Percentiles rank a stretch among this genome's conserved stretches.
Conservation (phyloP, 306 rosid genomes). For the Citrullus colocynthis region DNA sequence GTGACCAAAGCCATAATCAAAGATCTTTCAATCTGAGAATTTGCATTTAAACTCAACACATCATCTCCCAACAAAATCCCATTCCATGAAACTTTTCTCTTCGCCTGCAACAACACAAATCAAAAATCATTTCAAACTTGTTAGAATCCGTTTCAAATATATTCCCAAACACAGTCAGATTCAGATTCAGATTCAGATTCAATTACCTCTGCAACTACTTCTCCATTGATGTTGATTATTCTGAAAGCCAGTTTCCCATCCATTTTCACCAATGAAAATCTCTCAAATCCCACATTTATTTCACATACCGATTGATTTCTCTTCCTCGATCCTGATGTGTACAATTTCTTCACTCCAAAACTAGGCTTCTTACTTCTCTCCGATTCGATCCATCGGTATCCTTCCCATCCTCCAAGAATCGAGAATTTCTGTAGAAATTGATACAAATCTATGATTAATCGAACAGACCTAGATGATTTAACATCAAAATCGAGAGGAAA, state of each 20-base stretch:
- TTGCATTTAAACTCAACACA: slow-evolving; percentile 47
- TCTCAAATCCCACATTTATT: slow-evolving; percentile 38
- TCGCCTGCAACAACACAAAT: slow-evolving; percentile 31
- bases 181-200: background rate
- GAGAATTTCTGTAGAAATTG: slow-evolving; percentile 33
- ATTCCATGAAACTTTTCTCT: slow-evolving; percentile 31
- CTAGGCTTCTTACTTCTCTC: slow-evolving; percentile 22
- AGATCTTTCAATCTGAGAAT: slow-evolving; percentile 35
- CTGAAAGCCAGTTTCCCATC: slow-evolving; percentile 31
- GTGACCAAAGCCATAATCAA: slow-evolving; percentile 50
- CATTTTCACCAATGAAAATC: slow-evolving; percentile 30
- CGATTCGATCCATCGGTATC: slow-evolving; percentile 24
- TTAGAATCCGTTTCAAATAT: too few relatives aligned
- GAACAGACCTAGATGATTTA: background rate
- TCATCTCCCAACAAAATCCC: slow-evolving; percentile 57
- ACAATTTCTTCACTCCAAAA: slow-evolving; percentile 48
- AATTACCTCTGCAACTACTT: slow-evolving; percentile 57
- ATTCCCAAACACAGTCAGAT: background rate
- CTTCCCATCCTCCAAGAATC: slow-evolving; percentile 70
- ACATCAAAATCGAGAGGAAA: background rate
- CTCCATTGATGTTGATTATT: slow-evolving; percentile 36
- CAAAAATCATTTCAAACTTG: too few relatives aligned
- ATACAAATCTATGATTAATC: background rate
- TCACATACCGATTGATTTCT: slow-evolving; percentile 36
- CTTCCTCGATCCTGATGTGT: slow-evolving; percentile 12